Percentiles rank a stretch among this genome's conserved stretches.
Conservation (phyloP, 768 basidiomycete species). For the Pleurotus giganteus region DNA sequence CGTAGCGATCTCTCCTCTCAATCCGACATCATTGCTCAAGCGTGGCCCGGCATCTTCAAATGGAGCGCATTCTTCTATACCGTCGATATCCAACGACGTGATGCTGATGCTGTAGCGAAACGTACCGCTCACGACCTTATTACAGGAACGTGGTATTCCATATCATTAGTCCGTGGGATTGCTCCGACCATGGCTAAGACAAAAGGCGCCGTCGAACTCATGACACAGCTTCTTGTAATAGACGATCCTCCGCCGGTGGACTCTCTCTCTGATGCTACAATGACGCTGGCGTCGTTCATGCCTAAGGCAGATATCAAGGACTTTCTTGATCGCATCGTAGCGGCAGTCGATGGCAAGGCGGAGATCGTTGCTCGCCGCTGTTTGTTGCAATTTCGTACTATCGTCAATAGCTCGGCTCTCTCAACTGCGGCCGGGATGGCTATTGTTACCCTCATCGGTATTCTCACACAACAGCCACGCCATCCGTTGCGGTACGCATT, state of each 20-base stretch:
- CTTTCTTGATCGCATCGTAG: conserved; percentile 26
- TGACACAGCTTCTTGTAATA: conserved; percentile 30
- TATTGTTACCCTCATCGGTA: conserved; percentile 28
- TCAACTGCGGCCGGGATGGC: conserved; percentile 19
- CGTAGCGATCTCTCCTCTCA: conserved; percentile 18
- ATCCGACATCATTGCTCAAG: conserved; percentile 20
- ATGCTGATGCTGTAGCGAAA: conserved; percentile 14
- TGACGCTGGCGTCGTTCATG: conserved; percentile 29
- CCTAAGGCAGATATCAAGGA: conserved; percentile 13
- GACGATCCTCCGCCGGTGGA: conserved; percentile 24
- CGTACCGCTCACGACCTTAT: conserved; percentile 27
- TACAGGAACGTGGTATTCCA: conserved; percentile 24
- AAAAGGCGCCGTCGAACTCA: conserved; percentile 30
- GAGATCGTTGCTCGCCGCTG: conserved; percentile 26
- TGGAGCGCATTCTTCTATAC: conserved; percentile 34
- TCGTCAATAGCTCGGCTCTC: conserved; percentile 17
- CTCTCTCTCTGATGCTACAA: conserved; percentile 25
- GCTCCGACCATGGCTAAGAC: conserved; percentile 28
- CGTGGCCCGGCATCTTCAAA: conserved; percentile 35
- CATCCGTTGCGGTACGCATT: conserved; percentile 32
- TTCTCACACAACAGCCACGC: conserved; percentile 23
- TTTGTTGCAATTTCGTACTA: conserved; percentile 23
- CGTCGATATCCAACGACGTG: conserved; percentile 19
- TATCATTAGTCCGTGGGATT: conserved; percentile 24
- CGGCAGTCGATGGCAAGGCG: conserved; percentile 24